Percentiles rank a stretch among this genome's conserved stretches.
phyloP scores from a whole-genome alignment of 2,329 filamentous ascomycete species.

The Pseudocercospora macadamiae region DNA sequence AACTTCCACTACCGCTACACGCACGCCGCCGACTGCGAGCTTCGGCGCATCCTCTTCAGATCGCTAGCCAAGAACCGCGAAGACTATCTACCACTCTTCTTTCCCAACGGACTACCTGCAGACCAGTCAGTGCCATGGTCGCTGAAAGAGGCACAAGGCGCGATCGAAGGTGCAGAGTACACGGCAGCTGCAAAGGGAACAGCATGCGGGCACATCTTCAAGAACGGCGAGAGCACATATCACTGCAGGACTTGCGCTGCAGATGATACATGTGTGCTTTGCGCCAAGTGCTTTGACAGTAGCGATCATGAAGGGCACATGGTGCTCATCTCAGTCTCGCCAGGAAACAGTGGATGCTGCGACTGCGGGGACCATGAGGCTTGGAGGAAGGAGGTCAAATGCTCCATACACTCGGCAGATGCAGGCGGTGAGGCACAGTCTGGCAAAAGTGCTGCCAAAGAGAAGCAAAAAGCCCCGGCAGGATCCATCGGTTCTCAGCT shows the following conservation, averaged over 20 bases:
- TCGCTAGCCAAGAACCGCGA: conserved; percentile 76
- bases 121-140: conserved; percentile 59
- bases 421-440: conserved; percentile 15
- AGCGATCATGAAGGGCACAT: conserved; percentile 94
- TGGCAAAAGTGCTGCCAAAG: conserved; percentile 52
- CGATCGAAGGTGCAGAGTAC: conserved; percentile 93
- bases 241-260: conserved; percentile 90
- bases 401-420: conserved; percentile 79
- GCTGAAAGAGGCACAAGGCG: conserved; percentile 83
- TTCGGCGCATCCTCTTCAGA: conserved; percentile 81
- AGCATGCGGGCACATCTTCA: conserved; percentile 96
- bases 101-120: conserved; percentile 65
- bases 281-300: conserved; percentile 89
- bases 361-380: conserved; percentile 96
- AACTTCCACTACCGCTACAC: conserved; percentile 76
- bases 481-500: conserved; percentile 45
- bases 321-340: conserved; percentile 83
- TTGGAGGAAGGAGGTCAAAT: conserved; percentile 84
- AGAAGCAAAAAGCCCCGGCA: conserved; percentile 45
- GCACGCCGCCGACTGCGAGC: conserved; percentile 68
- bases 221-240: conserved; percentile 89
- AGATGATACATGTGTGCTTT: conserved; percentile 94
- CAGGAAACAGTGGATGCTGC: conserved; percentile 93
- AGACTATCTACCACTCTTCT: conserved; percentile 77
- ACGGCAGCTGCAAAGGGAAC: conserved; percentile 88